Evolutionary conservation across 2,329 filamentous ascomycete species (phyloP), one percentile per base, ranked within the genome.

Genomic region (Monosporascus sp.): DNA sequence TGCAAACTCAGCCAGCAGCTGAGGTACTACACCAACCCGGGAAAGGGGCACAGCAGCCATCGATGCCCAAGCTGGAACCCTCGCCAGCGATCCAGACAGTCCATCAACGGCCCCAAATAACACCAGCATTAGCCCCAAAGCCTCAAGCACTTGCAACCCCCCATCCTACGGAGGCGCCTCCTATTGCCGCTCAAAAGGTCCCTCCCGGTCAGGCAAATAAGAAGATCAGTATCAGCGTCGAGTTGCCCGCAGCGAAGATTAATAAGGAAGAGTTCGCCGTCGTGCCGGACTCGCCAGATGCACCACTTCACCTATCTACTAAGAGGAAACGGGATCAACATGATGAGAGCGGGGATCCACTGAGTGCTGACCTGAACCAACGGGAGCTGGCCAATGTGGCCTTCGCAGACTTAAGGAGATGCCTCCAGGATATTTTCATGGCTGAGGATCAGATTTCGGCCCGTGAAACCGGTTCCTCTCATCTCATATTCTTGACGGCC

Each of bases 341-440:
- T 20, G 75, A 80, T 49, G 78, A 76, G 7, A 77, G 81, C 14
- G 80, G 82, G 52, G 82, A 81, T 49, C 69, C 82, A 3, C 73
- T 87, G 20, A 77, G 82, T 17, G 72, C 86, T 45, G 84, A 83
- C 43, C 75, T 91, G 2, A 91, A 95, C 64, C 90, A 96, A 69
- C 86, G 87, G 49, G 86, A 95, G 62, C 86, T 91, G 64, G 88
- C 87, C 5, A 86, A 96, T 61, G 79, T 83, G 11, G 87, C 90
- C 44, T 78, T 92, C 46, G 75, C 86, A 51, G 84, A 86, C 52
- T 74, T 99, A 14, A 82, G 87, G 52, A 80, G 81, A 38, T 80
- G 91, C 48, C 75, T 95, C 3, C 77, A 84, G 51, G 83, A 86
- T 24, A 79, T 96, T 17, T 91, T 92, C 60, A 82, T 89, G 58